Evolutionary conservation across 2,329 filamentous ascomycete species (phyloP), one percentile per base, ranked within the genome.

Genomic region (Domatiomyces catenatus): DNA sequence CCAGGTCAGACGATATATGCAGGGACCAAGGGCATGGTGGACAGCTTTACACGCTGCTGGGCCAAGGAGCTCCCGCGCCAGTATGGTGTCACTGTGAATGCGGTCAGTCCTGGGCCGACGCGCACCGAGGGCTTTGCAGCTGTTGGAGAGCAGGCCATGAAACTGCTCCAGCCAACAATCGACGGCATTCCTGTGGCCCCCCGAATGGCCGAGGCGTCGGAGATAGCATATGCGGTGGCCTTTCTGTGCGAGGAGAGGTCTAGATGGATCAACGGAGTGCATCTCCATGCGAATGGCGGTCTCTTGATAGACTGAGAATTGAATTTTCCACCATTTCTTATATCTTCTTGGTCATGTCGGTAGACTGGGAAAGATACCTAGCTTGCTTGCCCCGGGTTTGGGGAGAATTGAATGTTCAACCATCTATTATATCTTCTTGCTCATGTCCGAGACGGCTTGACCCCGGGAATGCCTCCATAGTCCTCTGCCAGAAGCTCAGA

Each of bases 191-290:
- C 71, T 0, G 69, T 67, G 3, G 71, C 60, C 5, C 55, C 62
- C 26, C 61, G 72, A 39, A 60, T 75, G 63, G 72, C 62, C 0
- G 62, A 66, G 53, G 64, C 69, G 2, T 65, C 68, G 19, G 73
- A 75, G 56, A 66, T 75, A 53, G 72, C 72, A 0, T 72, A 60
- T 53, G 68, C 67, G 6, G 72, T 75, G 1, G 69, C 60, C 0
- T 70, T 73, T 52, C 51, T 75, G 22, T 70, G 67, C 43, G 67
- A 71, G 55, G 67, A 69, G 45, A 59, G 66, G 44, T 66, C 70
- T 0, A 64, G 68, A 12, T 75, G 72, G 71, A 63, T 75, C 5
- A 75, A 74, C 56, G 73, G 72, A 1, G 56, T 60, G 26, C 59
- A 67, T 58, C 28, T 70, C 28, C 56, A 61, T 50, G 65, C 62